Percentiles rank a stretch among this genome's conserved stretches.
phyloP scores from a whole-genome alignment of 2,329 filamentous ascomycete genomes.

The Orbilia brochopaga region DNA sequence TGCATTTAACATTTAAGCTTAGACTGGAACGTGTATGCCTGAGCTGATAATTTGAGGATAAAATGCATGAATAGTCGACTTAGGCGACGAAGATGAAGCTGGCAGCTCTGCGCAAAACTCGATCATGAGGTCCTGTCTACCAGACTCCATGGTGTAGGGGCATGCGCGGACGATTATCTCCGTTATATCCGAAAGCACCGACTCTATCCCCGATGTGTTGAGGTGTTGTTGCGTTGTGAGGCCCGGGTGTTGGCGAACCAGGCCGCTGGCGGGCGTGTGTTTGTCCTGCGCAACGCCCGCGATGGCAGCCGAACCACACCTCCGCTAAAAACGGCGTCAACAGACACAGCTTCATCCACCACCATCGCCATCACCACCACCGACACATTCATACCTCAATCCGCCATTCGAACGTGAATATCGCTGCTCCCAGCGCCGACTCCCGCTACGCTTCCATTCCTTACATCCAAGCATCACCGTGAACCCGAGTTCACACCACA shows the following conservation, averaged over 20 bases:
- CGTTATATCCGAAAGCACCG: neutral
- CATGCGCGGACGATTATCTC: no score
- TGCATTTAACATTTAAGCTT: no score
- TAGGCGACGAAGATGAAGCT: no score
- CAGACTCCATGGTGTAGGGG: no score
- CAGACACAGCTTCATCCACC: slow-evolving; percentile 8
- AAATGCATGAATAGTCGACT: no score
- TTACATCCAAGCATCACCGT: slow-evolving; percentile 1
- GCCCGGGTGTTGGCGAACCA: slow-evolving; percentile 35
- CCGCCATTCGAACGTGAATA: neutral
- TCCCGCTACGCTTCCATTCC: no score
- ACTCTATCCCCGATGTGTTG: neutral
- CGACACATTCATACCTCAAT: neutral
- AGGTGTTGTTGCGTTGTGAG: slow-evolving; percentile 30
- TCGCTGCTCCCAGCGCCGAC: slow-evolving; percentile 1
- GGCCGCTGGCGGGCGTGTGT: slow-evolving; percentile 23
- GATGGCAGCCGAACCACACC: slow-evolving; percentile 3
- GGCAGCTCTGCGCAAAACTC: no score
- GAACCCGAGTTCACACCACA: neutral
- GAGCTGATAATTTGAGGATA: no score
- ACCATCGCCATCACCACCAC: slow-evolving; percentile 25
- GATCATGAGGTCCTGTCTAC: no score
- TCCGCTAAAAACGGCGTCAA: neutral
- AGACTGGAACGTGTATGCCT: no score
- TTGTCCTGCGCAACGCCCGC: slow-evolving; percentile 19